Evolutionary conservation across 225 moss, liverwort and hornwort species (phyloP).

Genomic region (Neckera pumila): DNA sequence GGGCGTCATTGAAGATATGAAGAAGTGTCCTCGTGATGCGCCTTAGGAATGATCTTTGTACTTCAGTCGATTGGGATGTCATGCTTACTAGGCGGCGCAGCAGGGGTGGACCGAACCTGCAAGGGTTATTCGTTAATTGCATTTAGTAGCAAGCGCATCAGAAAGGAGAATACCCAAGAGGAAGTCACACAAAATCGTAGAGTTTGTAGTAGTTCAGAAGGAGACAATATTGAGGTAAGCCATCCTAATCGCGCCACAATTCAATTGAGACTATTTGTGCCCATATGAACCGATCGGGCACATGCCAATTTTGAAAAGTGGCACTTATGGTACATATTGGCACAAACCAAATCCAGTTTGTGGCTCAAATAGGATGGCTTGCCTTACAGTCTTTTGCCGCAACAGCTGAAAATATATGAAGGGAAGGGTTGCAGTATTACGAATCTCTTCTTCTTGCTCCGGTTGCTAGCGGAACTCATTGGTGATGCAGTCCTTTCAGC

Average conservation of each 20-base stretch:
- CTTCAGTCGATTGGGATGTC: background rate
- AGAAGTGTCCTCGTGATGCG: background rate
- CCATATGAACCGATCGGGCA: background rate
- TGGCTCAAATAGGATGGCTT: background rate
- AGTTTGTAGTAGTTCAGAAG: background rate
- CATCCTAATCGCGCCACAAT: background rate
- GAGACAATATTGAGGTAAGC: background rate
- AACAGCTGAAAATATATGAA: background rate
- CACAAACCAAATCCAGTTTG: background rate
- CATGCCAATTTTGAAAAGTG: too few species aligned
- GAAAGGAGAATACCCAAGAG: background rate
- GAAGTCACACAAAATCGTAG: background rate
- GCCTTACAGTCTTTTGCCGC: too few species aligned
- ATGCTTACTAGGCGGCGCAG: background rate
- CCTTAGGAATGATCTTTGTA: background rate
- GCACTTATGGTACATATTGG: background rate
- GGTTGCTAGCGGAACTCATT: conserved; percentile 13
- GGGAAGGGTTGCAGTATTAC: background rate
- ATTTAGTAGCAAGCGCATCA: background rate
- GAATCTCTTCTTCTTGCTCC: conserved; percentile 23
- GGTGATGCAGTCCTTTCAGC: conserved; percentile 20
- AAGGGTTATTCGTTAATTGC: background rate
- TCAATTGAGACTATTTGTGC: background rate
- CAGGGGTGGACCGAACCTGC: conserved; percentile 9
- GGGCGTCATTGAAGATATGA: background rate